Evolutionary conservation across 2,329 filamentous ascomycete genomes (phyloP).

Genomic region (Aciculosporium take): DNA sequence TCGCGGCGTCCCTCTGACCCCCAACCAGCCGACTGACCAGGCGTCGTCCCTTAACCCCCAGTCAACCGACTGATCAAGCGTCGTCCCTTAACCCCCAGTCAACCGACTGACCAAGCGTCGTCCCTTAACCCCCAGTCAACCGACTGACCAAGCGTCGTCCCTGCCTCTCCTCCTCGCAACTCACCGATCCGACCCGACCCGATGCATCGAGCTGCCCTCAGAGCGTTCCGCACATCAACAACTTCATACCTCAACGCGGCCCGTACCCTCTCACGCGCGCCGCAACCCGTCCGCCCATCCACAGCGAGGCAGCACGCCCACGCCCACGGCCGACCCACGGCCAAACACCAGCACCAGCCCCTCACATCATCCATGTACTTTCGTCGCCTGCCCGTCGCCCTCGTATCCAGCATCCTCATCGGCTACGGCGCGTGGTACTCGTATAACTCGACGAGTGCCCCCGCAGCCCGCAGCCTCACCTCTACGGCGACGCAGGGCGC

Average conservation of each 20-base stretch:
- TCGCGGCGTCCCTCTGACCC: too few species aligned
- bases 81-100: too few species aligned
- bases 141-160: too few species aligned
- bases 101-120: too few species aligned
- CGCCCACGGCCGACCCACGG: too few species aligned
- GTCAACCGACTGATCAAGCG: too few species aligned
- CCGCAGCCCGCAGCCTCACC: constrained; percentile 28
- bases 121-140: too few species aligned
- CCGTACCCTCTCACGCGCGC: constrained; percentile 38
- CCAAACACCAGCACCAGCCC: too few species aligned
- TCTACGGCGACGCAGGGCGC: constrained; percentile 23
- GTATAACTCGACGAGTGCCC: constrained; percentile 35
- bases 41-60: too few species aligned
- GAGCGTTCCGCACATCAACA: constrained; percentile 54
- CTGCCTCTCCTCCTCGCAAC: not conserved
- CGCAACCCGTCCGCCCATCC: constrained; percentile 16
- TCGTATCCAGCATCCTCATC: constrained; percentile 52
- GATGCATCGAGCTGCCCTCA: constrained; percentile 63
- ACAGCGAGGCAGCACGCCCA: constrained; percentile 13
- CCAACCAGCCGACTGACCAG: too few species aligned
- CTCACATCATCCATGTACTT: constrained; percentile 62
- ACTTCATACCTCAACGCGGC: constrained; percentile 50
- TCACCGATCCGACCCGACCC: constrained; percentile 19
- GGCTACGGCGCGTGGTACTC: constrained; percentile 67
- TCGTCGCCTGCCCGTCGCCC: constrained; percentile 50